These are phyloP conservation scores for Fusarium sp. DNA, from an alignment of 2,329 filamentous ascomycete genomes.

Conservation along the genomic window DNA sequence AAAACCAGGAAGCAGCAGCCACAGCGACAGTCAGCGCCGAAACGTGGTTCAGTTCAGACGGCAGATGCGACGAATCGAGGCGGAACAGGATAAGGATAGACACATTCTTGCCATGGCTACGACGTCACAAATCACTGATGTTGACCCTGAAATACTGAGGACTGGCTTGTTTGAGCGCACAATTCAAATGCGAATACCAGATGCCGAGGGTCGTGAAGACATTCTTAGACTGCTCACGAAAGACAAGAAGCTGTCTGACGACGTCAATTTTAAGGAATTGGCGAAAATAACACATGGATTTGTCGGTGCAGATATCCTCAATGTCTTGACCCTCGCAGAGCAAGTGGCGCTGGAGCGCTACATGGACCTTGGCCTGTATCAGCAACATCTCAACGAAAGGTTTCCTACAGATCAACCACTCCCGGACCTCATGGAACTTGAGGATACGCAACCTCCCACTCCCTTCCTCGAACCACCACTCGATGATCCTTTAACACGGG, in stretches of 20 bases:
- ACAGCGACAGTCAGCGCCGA: slow-evolving; percentile 89
- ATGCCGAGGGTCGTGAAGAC: slow-evolving; percentile 77
- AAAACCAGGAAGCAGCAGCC: slow-evolving; percentile 79
- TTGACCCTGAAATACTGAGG: slow-evolving; percentile 81
- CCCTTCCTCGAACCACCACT: slow-evolving; percentile 7
- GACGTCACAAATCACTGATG: slow-evolving; percentile 86
- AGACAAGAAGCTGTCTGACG: slow-evolving; percentile 70
- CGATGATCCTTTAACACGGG: slow-evolving; percentile 34
- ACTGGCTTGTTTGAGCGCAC: slow-evolving; percentile 84
- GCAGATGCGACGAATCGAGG: slow-evolving; percentile 84
- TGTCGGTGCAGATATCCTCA: slow-evolving; percentile 88
- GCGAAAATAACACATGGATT: slow-evolving; percentile 92
- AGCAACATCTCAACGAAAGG: not conserved
- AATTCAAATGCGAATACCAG: slow-evolving; percentile 89
- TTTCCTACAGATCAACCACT: not conserved
- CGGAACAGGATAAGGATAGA: slow-evolving; percentile 75
- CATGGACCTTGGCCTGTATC: not conserved
- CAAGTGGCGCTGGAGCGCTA: slow-evolving; percentile 52
- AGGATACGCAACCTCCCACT: not conserved
- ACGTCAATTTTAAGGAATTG: slow-evolving; percentile 78
- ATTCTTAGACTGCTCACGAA: slow-evolving; percentile 81
- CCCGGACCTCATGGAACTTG: slow-evolving; percentile 36
- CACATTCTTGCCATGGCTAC: slow-evolving; percentile 91
- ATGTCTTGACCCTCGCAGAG: slow-evolving; percentile 61
- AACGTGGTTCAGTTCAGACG: slow-evolving; percentile 85